These are phyloP conservation scores for Lanmaoa pseudosensibilis DNA, from an alignment of 768 basidiomycete species.

Conservation along the genomic window DNA sequence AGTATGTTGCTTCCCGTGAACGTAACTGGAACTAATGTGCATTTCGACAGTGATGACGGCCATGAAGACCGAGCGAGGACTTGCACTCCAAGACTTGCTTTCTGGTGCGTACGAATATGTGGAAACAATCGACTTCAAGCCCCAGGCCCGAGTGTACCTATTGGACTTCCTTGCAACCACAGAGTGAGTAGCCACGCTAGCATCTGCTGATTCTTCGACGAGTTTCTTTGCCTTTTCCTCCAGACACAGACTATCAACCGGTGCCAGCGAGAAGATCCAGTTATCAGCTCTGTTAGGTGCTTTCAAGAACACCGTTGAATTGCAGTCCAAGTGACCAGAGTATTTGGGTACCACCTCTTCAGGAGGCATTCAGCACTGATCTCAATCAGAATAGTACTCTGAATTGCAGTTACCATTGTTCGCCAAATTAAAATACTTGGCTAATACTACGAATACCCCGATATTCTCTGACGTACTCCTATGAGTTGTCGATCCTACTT, in stretches of 20 bases:
- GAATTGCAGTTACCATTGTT: not conserved
- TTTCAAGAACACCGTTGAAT: slow-evolving; percentile 90
- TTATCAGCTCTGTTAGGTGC: slow-evolving; percentile 86
- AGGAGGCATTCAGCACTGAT: not conserved
- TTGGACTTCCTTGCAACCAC: slow-evolving; percentile 93
- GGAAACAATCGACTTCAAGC: slow-evolving; percentile 81
- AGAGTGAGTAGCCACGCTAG: slow-evolving; percentile 60
- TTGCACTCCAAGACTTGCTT: slow-evolving; percentile 93
- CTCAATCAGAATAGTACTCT: not conserved
- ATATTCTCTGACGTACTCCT: not conserved
- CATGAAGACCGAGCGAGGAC: slow-evolving; percentile 87
- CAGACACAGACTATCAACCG: slow-evolving; percentile 89
- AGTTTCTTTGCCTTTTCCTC: not conserved
- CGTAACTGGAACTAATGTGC: not conserved
- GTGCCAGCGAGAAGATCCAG: slow-evolving; percentile 93
- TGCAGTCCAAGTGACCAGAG: slow-evolving; percentile 47
- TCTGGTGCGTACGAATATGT: slow-evolving; percentile 90
- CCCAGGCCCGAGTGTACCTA: slow-evolving; percentile 85
- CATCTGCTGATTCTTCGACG: not conserved
- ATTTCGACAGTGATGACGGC: slow-evolving; percentile 71
- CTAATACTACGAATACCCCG: not conserved
- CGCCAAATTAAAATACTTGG: not conserved
- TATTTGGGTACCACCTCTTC: not conserved
- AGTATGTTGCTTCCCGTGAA: slow-evolving; percentile 43
- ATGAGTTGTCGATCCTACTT: not conserved